Base-by-base conservation (phyloP, 495 filamentous ascomycete species). In the Annulohypoxylon stygium region DNA sequence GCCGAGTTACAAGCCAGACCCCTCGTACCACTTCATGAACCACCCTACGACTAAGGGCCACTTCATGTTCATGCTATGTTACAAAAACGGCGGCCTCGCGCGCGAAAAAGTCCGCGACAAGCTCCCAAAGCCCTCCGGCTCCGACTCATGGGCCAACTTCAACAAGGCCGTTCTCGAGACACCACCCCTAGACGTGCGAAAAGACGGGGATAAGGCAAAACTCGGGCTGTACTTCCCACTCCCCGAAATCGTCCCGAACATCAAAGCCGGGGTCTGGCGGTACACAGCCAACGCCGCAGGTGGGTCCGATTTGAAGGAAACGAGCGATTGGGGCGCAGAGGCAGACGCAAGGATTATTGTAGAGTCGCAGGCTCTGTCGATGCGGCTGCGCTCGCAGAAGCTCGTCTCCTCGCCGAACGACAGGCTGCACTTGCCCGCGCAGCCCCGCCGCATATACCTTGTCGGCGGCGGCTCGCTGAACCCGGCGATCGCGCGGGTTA, bases 21-120 rank as follows among this genome's bases (percentile, higher is more conserved):
- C 93, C 0, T 88, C 91, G 16, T 93, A 93, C 39, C 93, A 97
- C 83, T 93, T 95, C 83, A 93, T 97, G 85, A 93, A 95, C 81
- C 92, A 96, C 81, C 93, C 93, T 1, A 94, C 93, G 34, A 94
- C 92, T 0, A 82, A 89, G 4, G 91, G 91, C 3, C 85, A 95
- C 47, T 93, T 93, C 82, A 94, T 99, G 95, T 99, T 99, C 82
- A 99, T 99, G 96, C 91, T 99, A 33, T 99, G 96, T 85, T 99
- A 98, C 85, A 98, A 98, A 81, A 99, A 99, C 83, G 96, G 96
- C 67, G 93, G 93, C 0, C 88, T 98, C 0, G 96, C 96, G 0
- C 93, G 96, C 50, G 96, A 99, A 78, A 88, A 92, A 55, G 87
- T 97, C 64, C 91, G 95, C 34, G 92, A 99, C 77, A 86, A 81